phyloP scores from a whole-genome alignment of 2,329 filamentous ascomycete species.

The Parasarocladium wereldwijsianum region DNA sequence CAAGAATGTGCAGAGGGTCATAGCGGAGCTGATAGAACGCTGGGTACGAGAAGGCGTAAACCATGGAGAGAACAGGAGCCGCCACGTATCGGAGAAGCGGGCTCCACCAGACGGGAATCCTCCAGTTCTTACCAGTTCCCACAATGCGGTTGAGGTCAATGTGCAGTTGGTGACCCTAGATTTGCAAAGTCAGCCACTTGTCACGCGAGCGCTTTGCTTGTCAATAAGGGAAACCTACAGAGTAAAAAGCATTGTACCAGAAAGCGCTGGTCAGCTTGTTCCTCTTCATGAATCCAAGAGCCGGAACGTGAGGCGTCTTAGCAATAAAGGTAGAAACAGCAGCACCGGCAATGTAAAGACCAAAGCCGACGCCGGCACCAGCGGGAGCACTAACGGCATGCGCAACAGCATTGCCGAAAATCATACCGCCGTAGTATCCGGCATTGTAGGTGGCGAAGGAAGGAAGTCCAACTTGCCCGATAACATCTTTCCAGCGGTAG shows the following conservation, averaged over 20 bases:
- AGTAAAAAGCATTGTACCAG: conserved; percentile 42
- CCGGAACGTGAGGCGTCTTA: conserved; percentile 23
- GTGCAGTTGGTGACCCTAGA: conserved; percentile 38
- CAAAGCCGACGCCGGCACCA: conserved; percentile 36
- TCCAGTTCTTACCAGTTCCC: conserved; percentile 39
- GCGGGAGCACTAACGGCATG: conserved; percentile 28
- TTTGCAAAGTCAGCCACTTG: background rate
- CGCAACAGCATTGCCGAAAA: conserved; percentile 33
- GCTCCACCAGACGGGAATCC: conserved; percentile 35
- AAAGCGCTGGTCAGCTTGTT: conserved; percentile 24
- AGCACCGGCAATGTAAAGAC: conserved; percentile 29
- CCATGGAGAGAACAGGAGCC: conserved; percentile 32
- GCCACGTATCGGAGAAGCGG: conserved; percentile 33
- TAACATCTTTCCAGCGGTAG: conserved; percentile 34
- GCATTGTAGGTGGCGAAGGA: conserved; percentile 30
- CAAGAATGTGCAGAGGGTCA: conserved; percentile 34
- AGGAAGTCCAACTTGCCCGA: conserved; percentile 25
- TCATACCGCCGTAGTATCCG: conserved; percentile 37
- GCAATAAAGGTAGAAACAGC: conserved; percentile 24
- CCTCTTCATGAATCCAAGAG: conserved; percentile 15
- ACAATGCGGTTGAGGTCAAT: conserved; percentile 39
- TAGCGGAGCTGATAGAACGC: conserved; percentile 30
- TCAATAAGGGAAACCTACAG: conserved; percentile 23
- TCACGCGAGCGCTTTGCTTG: background rate
- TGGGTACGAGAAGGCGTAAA: conserved; percentile 36